Evolutionary conservation across 345 rosid genomes (phyloP).

Genomic region (Bruguiera parviflora): DNA sequence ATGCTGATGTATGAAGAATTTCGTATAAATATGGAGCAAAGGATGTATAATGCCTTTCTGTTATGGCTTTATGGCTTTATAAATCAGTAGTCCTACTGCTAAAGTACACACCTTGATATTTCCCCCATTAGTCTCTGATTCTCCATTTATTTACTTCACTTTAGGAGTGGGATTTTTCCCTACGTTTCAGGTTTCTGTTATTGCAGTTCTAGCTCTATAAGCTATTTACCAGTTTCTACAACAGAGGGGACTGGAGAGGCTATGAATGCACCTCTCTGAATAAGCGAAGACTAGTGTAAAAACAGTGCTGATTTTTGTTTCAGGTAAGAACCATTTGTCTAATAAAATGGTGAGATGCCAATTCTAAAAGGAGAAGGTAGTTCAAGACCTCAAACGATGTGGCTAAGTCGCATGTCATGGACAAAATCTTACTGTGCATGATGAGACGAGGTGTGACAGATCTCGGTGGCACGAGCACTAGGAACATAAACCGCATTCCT

Average conservation of each 20-base stretch:
- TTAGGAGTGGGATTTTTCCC: too few relatives aligned
- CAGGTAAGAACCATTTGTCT: not conserved
- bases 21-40: not conserved
- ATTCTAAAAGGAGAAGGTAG: too few relatives aligned
- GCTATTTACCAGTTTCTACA: not conserved
- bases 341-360: too few relatives aligned
- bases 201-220: not conserved
- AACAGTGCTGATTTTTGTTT: not conserved
- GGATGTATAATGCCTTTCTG: too few relatives aligned
- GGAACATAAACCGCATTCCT: slow-evolving; percentile 66
- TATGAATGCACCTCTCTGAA: too few relatives aligned
- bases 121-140: too few relatives aligned
- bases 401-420: not conserved
- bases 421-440: slow-evolving; percentile 29
- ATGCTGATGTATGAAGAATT: not conserved
- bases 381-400: too few relatives aligned
- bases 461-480: slow-evolving; percentile 53
- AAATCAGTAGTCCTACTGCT: too few relatives aligned
- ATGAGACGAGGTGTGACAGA: slow-evolving; percentile 42
- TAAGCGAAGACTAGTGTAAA: too few relatives aligned
- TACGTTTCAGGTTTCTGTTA: not conserved
- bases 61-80: too few relatives aligned
- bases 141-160: too few relatives aligned
- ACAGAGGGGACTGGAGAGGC: not conserved
- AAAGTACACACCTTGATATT: too few relatives aligned